Evolutionary conservation across 805 yeast genomes (phyloP), one percentile per base, ranked within the genome.

Genomic region (Saccharomyces paradoxus): DNA sequence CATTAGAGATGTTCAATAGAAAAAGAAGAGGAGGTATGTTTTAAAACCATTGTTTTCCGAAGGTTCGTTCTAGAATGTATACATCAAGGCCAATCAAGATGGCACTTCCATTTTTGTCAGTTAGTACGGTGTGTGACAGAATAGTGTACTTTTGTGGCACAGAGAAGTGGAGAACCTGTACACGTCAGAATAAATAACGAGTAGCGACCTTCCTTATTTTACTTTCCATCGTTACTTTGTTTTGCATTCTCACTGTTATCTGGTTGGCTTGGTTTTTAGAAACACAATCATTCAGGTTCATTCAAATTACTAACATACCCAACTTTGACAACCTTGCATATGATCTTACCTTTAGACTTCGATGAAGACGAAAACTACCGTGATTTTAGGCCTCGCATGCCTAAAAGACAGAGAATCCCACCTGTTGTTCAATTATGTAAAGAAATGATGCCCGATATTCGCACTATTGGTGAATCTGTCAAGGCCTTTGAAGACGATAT

Each of bases 391-490:
- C 70, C 70, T 26, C 65, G 67, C 26, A 56, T 60, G 55, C 69
- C 65, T 26, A 68, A 68, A 60, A 68, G 69, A 56, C 71, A 67
- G 51, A 62, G 70, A 54, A 48, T 73, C 53, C 80, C 81, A 58
- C 84, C 77, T 5, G 72, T 72, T 26, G 74, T 74, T 32, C 74
- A 77, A 58, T 63, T 75, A 37, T 77, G 81, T 48, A 76, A 73
- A 61, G 77, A 76, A 47, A 68, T 80, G 62, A 72, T 79, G 71
- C 74, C 72, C 30, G 81, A 77, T 59, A 73, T 83, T 51, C 75
- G 79, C 53, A 82, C 82, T 22, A 67, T 84, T 31, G 89, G 89
- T 27, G 89, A 88, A 57, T 69, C 75, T 6, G 57, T 66, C 1
- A 73, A 71, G 56, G 79, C 73, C 52, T 82, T 83, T 37, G 81